A percentile compares a stretch with the other conserved stretches of the same genome.
Conservation (phyloP, 2,329 filamentous ascomycete species). For the Fonsecaea erecta region DNA sequence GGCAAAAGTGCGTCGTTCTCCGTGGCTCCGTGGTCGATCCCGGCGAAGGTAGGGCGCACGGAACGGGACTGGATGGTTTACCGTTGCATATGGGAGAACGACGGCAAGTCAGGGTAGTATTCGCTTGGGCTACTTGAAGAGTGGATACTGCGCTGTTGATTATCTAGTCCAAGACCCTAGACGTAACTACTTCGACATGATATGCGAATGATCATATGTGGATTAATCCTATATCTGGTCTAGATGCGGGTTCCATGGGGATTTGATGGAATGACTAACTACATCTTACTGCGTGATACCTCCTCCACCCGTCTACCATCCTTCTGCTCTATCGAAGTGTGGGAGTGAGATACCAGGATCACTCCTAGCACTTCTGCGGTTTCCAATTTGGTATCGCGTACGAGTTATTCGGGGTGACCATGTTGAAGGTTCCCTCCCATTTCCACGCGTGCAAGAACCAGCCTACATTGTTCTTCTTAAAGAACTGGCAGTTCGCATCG, state of each 20-base stretch:
- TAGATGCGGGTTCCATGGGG: neutral
- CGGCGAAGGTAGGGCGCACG: neutral
- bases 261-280: neutral
- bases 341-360: neutral
- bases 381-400: slow-evolving; percentile 20
- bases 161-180: neutral
- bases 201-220: neutral
- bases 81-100: neutral
- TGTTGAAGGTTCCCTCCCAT: slow-evolving; percentile 21
- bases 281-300: neutral
- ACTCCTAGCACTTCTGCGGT: slow-evolving; percentile 16
- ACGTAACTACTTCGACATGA: neutral
- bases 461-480: slow-evolving; percentile 21
- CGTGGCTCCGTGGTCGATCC: neutral
- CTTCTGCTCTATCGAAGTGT: neutral
- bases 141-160: neutral
- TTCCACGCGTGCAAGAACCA: slow-evolving; percentile 22
- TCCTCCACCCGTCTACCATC: neutral
- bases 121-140: neutral
- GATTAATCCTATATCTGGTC: neutral
- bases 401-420: slow-evolving; percentile 19
- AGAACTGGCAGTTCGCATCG: slow-evolving; percentile 19
- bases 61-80: neutral
- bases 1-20: neutral
- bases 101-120: slow-evolving; percentile 6